Evolutionary conservation across 192 early-diverging fungal genomes (phyloP).

Genomic region (Dispira simplex): DNA sequence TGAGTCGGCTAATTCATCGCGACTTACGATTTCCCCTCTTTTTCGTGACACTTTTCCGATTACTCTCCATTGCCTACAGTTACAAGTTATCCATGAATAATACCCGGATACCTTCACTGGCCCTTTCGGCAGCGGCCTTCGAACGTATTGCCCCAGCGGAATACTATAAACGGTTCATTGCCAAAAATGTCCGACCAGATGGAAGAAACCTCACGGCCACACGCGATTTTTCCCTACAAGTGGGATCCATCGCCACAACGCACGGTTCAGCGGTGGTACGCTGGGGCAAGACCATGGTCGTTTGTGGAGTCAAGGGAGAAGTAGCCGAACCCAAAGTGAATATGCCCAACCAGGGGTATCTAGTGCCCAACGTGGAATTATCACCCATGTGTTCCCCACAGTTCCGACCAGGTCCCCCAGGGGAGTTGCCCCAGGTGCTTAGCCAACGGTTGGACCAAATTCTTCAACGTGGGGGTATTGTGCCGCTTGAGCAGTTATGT

Average conservation of each 20-base stretch:
- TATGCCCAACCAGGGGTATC: conserved; percentile 53
- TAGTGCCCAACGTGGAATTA: conserved; percentile 88
- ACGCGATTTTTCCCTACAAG: conserved; percentile 1
- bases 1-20: too few species aligned
- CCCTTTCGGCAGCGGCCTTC: conserved; percentile 1
- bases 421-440: conserved; percentile 63
- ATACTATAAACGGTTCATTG: not conserved
- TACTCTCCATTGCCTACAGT: too few species aligned
- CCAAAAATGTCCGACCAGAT: conserved; percentile 1
- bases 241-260: conserved; percentile 54
- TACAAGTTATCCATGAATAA: too few species aligned
- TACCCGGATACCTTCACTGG: not conserved
- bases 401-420: conserved; percentile 73
- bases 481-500: conserved; percentile 38
- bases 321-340: conserved; percentile 63
- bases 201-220: not conserved
- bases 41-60: too few species aligned
- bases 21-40: too few species aligned
- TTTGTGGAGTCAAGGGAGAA: conserved; percentile 93
- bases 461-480: conserved; percentile 18
- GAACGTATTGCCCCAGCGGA: not conserved
- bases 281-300: conserved; percentile 73
- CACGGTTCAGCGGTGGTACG: conserved; percentile 78
- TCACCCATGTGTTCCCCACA: conserved; percentile 77
- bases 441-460: conserved; percentile 64